phyloP scores from a whole-genome alignment of 2,329 filamentous ascomycete species.

The Achaetomium macrosporum region DNA sequence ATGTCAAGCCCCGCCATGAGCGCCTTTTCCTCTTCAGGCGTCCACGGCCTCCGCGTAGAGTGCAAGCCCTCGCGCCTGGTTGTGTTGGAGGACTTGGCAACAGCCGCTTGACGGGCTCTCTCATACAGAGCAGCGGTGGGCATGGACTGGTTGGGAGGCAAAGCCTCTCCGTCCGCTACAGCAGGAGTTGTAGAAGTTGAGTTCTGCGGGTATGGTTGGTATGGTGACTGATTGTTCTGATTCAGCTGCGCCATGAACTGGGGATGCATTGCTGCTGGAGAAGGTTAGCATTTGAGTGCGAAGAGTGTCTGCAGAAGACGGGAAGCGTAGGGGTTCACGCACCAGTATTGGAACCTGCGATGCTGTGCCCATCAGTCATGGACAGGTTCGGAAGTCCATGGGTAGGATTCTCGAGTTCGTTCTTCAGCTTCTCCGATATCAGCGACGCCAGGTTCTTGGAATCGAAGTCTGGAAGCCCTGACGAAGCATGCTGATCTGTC shows the following conservation, averaged over 20 bases:
- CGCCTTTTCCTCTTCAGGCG: slow-evolving; percentile 81
- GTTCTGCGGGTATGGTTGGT: slow-evolving; percentile 25
- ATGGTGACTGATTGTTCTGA: slow-evolving; percentile 13
- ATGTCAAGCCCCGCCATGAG: slow-evolving; percentile 82
- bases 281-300: slow-evolving; percentile 1
- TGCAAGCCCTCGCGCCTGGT: slow-evolving; percentile 52
- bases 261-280: slow-evolving; percentile 5
- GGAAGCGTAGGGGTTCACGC: background rate
- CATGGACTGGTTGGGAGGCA: slow-evolving; percentile 53
- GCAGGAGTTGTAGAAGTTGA: slow-evolving; percentile 26
- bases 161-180: slow-evolving; percentile 29
- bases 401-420: slow-evolving; percentile 7
- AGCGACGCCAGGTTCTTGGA: slow-evolving; percentile 21
- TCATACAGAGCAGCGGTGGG: slow-evolving; percentile 53
- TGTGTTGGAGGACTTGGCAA: slow-evolving; percentile 51
- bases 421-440: slow-evolving; percentile 21
- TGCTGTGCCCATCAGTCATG: background rate
- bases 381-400: slow-evolving; percentile 17
- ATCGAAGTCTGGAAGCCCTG: slow-evolving; percentile 9
- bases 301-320: background rate
- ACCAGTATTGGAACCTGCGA: slow-evolving; percentile 7
- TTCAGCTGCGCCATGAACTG: slow-evolving; percentile 17
- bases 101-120: slow-evolving; percentile 52
- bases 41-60: slow-evolving; percentile 73
- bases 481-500: background rate